Base-by-base conservation (phyloP, 2,329 filamentous ascomycete genomes). In the Calonectria crousiana region DNA sequence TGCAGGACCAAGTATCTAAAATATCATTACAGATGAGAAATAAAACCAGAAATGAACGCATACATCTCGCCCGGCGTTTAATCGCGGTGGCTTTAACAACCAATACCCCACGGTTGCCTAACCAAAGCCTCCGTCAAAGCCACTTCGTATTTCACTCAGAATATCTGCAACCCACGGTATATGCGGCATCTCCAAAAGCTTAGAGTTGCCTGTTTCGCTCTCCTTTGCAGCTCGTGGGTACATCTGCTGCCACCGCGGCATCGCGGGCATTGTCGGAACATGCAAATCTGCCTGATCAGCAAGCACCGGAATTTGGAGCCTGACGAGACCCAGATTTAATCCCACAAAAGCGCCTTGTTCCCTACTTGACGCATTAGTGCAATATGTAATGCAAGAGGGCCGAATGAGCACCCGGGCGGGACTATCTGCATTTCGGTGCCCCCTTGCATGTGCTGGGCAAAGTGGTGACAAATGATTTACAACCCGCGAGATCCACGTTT, bases 161-260 rank as follows among this genome's bases (percentile, higher is more conserved):
- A n/a, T 9, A n/a, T 44, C 6, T 44, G 41, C 18, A 10, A n/a
- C 18, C 8, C 6, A 8, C 6, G 18, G 2, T 5, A 9, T 44
- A 20, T n/a, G 41, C 6, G 6, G 18, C 8, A 44, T 9, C 18
- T 18, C 5, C 18, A 44, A 44, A 41, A 6, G 18, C 18, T 20
- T 2, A 1, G 1, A 6, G 41, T 3, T 44, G 1, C 9, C 8
- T 6, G n/a, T 10, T 10, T n/a, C 6, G 18, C 41, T 18, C 1
- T n/a, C 18, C 18, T 44, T n/a, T 6, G 10, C 18, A n/a, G 18
- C 10, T n/a, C 6, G 3, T 18, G 18, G 6, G 2, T 44, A 44
- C 18, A 9, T 20, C 18, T 44, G 8, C 10, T 44, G 41, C 41
- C 18, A 20, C 41, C 18, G 8, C 41, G 18, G 18, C 41, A 44